Base-by-base conservation (phyloP, 2,329 filamentous ascomycete genomes). In the Ophiosphaerella narmari region DNA sequence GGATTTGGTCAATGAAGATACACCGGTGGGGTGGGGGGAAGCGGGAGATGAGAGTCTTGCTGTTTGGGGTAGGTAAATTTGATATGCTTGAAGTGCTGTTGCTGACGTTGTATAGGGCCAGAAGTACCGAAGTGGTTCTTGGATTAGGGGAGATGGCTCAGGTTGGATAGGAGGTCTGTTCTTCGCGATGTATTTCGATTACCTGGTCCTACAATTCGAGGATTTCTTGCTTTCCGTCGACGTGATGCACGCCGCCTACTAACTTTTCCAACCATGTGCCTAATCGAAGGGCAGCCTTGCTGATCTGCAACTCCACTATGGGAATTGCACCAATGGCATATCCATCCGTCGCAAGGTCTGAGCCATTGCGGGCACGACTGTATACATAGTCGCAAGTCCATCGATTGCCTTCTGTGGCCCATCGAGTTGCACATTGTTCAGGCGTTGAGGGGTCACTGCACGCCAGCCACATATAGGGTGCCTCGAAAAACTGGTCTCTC, bases 1-100 rank as follows among this genome's bases (percentile, higher is more conserved):
- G 1, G 87, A 90, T 71, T 60, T 87, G 57, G 79, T 89, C 2
- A 84, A 84, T 57, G 75, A 82, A 51, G 76, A 82, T 53, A 80
- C 76, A 14, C 78, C 82, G 35, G 79, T 76, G 5, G 68, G 65
- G 13, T 71, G 71, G 52, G 73, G 71, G 18, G 66, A 68, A 31
- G 74, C 73, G 1, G 77, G 76, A 1, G 66, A 74, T 45, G 73
- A 75, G 53, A 68, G 65, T 57, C 51, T 77, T 45, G 72, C 72
- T 9, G 70, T 78, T 48, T 78, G 75, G 76, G 74, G 73, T 29
- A 29, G 11, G 26, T 29, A 6, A 11, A 8, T 29, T 11, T 29
- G 7, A 8, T 29, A 11, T 29, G 26, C 26, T 29, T 3, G 7
- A 11, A 29, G 7, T 29, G 26, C 26, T 29, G 26, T 29, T 29